Evolutionary conservation across 257 asterid genomes (phyloP), one percentile per base, ranked within the genome.

Genomic region (Plantago elongata): DNA sequence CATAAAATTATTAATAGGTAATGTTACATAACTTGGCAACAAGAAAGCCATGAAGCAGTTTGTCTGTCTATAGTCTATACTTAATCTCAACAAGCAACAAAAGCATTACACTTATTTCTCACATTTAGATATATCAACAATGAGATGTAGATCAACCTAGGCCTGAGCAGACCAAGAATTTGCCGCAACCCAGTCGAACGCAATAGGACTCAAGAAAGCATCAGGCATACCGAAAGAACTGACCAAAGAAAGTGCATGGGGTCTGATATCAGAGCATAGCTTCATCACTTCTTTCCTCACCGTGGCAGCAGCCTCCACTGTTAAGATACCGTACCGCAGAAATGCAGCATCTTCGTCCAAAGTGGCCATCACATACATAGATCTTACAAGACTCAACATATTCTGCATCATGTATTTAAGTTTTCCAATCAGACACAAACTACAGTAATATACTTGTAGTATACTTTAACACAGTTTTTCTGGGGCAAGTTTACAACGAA

Each of bases 151-250:
- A 15, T 51, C 30, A 57, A 58, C 48, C 68, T 77, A 83, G 50
- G 47, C 43, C 54, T 52, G 37, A 52, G 18, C 58, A 29, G 89
- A 71, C 91, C 88, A 85, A 51, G 95, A 68, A 70, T 92, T 89
- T 22, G 95, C 87, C 11, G 95, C 89, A 47, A 92, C 78, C 98
- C 98, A 92, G 66, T 89, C 83, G 57, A 88, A 92, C 16, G 98
- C 95, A 1, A 92, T 78, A 7, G 97, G 97, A 63, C 97, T 65
- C 67, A 92, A 78, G 75, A 92, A 89, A 67, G 96, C 93, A 76
- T 89, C 97, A 15, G 97, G 96, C 63, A 92, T 86, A 30, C 98
- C 96, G 4, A 92, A 80, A 27, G 95, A 83, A 67, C 56, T 66
- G 58, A 92, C 94, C 75, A 84, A 70, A 18, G 88, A 70, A 58